These are phyloP conservation scores for Puccinellia tenuiflora DNA, from an alignment of 176 grass and related monocot species.

Conservation along the genomic window DNA sequence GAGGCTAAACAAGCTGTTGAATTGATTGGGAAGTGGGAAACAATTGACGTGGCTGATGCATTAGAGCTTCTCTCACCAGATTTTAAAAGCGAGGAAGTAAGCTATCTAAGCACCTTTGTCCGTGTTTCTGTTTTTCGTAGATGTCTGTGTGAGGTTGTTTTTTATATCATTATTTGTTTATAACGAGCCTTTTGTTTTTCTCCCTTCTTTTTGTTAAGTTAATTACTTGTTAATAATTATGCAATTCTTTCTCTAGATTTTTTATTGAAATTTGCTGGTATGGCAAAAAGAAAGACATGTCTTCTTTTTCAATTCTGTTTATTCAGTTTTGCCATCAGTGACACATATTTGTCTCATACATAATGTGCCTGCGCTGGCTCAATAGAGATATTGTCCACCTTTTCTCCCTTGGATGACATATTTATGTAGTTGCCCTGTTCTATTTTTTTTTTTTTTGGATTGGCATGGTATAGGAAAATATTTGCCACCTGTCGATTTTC, in stretches of 20 bases:
- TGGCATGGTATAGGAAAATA: neutral
- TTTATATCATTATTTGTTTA: neutral
- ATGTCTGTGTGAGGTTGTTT: neutral
- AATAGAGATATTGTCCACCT: neutral
- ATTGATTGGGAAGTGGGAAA: neutral
- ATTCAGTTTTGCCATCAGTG: neutral
- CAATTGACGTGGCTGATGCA: neutral
- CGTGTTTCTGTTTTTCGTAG: neutral
- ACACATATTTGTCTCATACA: neutral
- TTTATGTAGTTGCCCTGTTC: neutral
- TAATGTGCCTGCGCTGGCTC: neutral
- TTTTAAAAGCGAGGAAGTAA: neutral
- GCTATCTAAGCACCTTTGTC: neutral
- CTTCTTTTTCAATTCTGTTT: constrained; percentile 7
- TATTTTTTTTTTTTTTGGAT: neutral
- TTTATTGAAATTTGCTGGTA: neutral
- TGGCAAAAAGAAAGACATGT: neutral
- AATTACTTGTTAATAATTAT: neutral
- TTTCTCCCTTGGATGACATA: neutral
- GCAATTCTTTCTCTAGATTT: neutral
- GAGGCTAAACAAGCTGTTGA: neutral
- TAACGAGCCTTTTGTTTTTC: neutral
- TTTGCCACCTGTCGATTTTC: neutral
- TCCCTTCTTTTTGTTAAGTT: neutral
- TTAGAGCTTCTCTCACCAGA: neutral